Evolutionary conservation across 2,329 filamentous ascomycete genomes (phyloP).

Genomic region (Ilyonectria mors-panacis): DNA sequence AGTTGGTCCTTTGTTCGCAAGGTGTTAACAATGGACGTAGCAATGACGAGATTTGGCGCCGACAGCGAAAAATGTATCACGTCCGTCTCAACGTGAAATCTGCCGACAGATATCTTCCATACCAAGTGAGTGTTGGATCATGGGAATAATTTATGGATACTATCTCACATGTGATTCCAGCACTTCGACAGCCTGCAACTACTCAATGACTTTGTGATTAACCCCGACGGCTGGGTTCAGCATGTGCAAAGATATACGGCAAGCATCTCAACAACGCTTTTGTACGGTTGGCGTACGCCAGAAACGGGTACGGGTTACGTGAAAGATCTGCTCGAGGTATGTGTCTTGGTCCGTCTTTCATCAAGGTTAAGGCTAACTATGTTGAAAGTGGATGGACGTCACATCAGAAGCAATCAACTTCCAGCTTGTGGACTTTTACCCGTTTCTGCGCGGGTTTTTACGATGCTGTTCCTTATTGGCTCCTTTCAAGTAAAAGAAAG

Average conservation of each 20-base stretch:
- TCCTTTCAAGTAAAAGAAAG: conserved; percentile 10
- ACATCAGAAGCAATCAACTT: conserved; percentile 14
- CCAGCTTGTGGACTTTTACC: conserved; percentile 15
- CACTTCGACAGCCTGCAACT: conserved; percentile 16
- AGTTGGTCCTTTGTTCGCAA: not conserved
- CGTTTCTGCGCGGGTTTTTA: not conserved
- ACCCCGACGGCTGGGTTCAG: not conserved
- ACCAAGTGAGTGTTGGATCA: not conserved
- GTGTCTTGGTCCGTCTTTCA: too few species aligned
- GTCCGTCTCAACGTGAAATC: conserved; percentile 15
- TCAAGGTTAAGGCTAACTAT: too few species aligned
- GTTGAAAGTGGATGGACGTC: conserved; percentile 7
- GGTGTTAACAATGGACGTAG: not conserved
- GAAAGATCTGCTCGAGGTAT: conserved; percentile 5
- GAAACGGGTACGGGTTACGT: conserved; percentile 15
- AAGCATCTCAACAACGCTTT: conserved; percentile 4
- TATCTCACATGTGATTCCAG: not conserved
- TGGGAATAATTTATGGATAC: not conserved
- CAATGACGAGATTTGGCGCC: conserved; percentile 14
- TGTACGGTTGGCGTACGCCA: conserved; percentile 16
- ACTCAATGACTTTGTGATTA: not conserved
- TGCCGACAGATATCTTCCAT: conserved; percentile 13
- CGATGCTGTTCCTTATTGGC: conserved; percentile 4
- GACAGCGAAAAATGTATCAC: conserved; percentile 19
- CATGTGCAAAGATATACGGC: conserved; percentile 11